phyloP scores from a whole-genome alignment of 345 rosid genomes.

The Eucalyptus pumila region DNA sequence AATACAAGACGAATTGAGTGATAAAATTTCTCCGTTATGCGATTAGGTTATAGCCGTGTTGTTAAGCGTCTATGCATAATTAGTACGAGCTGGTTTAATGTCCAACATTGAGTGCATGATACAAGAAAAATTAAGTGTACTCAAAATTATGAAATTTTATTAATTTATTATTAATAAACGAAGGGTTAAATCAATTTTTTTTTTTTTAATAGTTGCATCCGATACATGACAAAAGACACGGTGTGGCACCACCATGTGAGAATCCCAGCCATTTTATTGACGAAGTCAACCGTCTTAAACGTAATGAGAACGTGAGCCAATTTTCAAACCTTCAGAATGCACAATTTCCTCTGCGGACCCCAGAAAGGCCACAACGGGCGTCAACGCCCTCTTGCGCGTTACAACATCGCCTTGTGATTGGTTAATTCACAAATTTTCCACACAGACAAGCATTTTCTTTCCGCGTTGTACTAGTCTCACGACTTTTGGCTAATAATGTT shows the following conservation, averaged over 20 bases:
- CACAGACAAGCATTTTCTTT: background rate
- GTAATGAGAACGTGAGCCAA: too few relatives aligned
- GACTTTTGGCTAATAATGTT: background rate
- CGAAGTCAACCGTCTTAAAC: background rate
- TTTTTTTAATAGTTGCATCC: background rate
- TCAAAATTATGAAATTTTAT: too few relatives aligned
- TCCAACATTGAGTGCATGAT: background rate
- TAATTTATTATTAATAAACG: background rate
- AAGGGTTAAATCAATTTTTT: too few relatives aligned
- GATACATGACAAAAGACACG: background rate
- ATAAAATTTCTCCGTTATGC: too few relatives aligned
- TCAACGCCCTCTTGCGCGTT: background rate
- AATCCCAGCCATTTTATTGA: background rate
- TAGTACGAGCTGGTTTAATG: background rate
- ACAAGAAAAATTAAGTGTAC: background rate
- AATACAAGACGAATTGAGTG: background rate
- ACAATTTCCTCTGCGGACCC: background rate
- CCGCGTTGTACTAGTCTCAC: background rate
- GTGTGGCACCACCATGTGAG: background rate
- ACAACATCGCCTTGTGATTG: background rate
- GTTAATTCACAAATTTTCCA: background rate
- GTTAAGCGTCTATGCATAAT: background rate
- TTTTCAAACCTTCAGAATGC: background rate
- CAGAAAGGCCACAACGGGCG: background rate
- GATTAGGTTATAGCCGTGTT: too few relatives aligned